phyloP scores from a whole-genome alignment of 257 asterid genomes.

The Haberlea rhodopensis region DNA sequence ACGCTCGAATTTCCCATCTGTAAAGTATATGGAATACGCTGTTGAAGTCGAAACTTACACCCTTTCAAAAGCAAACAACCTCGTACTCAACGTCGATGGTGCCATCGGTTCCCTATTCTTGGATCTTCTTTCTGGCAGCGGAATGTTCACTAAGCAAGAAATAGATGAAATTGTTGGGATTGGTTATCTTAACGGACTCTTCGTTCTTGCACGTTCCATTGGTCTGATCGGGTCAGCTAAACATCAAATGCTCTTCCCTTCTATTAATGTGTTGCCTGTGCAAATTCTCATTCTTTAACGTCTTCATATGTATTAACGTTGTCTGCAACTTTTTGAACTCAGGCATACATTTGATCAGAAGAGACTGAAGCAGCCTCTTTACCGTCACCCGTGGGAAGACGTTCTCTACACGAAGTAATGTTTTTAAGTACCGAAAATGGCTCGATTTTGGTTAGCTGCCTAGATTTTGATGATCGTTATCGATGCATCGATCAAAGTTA shows the following conservation, averaged over 20 bases:
- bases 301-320: no score
- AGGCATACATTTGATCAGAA: no score
- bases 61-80: constrained; percentile 91
- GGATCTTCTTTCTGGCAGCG: constrained; percentile 98
- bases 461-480: no score
- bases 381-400: no score
- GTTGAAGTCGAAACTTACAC: constrained; percentile 94
- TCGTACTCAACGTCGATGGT: constrained; percentile 93
- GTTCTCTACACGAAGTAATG: no score
- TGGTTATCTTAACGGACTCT: constrained; percentile 96
- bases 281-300: no score
- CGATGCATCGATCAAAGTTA: no score
- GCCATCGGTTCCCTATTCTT: constrained; percentile 96
- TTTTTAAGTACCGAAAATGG: no score
- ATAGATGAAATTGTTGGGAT: constrained; percentile 87
- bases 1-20: constrained; percentile 87
- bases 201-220: constrained; percentile 95
- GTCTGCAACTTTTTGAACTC: no score
- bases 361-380: no score
- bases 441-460: no score
- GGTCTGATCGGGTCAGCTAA: constrained; percentile 95
- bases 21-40: constrained; percentile 98
- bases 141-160: constrained; percentile 93
- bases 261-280: no score
- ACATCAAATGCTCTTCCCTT: constrained; percentile 7